Evolutionary conservation across 164 flowering plant species (phyloP).

Genomic region (Protea cynaroides): DNA sequence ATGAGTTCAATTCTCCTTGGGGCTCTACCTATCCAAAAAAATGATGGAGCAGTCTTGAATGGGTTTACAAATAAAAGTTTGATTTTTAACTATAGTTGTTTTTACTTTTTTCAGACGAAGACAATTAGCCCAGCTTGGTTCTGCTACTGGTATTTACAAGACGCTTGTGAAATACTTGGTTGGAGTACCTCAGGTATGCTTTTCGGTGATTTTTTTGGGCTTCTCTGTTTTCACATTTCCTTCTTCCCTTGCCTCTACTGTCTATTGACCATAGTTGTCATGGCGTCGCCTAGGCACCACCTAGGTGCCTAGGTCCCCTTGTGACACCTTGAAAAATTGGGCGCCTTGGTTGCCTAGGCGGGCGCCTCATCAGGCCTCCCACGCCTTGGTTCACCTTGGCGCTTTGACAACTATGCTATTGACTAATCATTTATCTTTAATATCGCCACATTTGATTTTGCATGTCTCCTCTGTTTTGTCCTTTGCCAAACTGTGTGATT

Average conservation of each 20-base stretch:
- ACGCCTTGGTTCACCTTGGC: too few relatives aligned
- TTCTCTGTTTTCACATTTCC: background rate
- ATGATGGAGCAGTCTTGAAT: slow-evolving; percentile 7
- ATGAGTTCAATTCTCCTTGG: too few relatives aligned
- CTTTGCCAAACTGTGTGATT: background rate
- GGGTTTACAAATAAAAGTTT: slow-evolving; percentile 5
- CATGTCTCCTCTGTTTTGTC: background rate
- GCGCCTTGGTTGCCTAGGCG: too few relatives aligned
- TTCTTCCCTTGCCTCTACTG: background rate
- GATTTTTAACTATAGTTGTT: slow-evolving; percentile 10
- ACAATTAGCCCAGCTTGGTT: slow-evolving; percentile 91
- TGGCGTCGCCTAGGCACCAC: too few relatives aligned
- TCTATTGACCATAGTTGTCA: background rate
- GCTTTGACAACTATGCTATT: too few relatives aligned
- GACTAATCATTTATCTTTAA: background rate
- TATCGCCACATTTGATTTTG: background rate
- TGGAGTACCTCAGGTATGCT: slow-evolving; percentile 88
- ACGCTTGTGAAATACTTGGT: slow-evolving; percentile 95
- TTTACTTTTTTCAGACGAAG: slow-evolving; percentile 72
- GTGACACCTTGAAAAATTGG: too few relatives aligned
- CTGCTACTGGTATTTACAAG: slow-evolving; percentile 93
- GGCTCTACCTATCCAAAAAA: too few relatives aligned
- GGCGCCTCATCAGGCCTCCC: too few relatives aligned
- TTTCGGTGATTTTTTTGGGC: background rate
- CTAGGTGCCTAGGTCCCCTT: too few relatives aligned